Base-by-base conservation (phyloP, 768 basidiomycete genomes). In the Amanita rubescens region DNA sequence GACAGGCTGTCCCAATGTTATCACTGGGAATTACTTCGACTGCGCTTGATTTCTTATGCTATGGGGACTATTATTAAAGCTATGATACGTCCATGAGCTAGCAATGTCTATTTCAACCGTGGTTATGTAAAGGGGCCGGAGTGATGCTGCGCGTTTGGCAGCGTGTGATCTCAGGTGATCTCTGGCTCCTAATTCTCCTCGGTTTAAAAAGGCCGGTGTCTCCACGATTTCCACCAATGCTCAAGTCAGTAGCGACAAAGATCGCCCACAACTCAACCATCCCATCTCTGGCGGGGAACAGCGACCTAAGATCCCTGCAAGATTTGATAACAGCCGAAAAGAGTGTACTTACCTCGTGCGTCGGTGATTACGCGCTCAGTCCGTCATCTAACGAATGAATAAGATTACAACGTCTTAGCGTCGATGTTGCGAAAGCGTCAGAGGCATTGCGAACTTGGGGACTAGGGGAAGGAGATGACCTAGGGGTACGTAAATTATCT, bases 251-350 rank as follows among this genome's bases (percentile, higher is more conserved):
- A 30, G 85, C 87, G 60, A 81, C 85, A 34, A 90, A 84, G 69
- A 79, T 95, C 66, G 93, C 93, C 2, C 93, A 95, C 68, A 93
- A 91, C 63, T 84, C 90, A 1, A 87, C 89, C 3, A 72, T 94
- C 5, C 87, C 92, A 39, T 74, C 81, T 0, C 68, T 90, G 15
- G 75, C 65, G 12, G 77, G 74, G 0, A 93, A 91, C 65, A 82
- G 84, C 60, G 93, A 94, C 65, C 69, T 94, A 3, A 72, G 85
- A 24, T 81, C 84, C 0, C 71, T 96, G 7, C 93, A 96, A 64
- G 92, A 94, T 62, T 75, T 95, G 57, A 97, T 97, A 53, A 85
- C 82, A 2, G 80, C 88, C 1, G 93, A 96, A 69, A 97, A 97
- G 71, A 71, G 78, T 6, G 83, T 94, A 7, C 73, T 94, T 27